Base-by-base conservation (phyloP, 2,329 filamentous ascomycete species). In the Fusarium siculi region DNA sequence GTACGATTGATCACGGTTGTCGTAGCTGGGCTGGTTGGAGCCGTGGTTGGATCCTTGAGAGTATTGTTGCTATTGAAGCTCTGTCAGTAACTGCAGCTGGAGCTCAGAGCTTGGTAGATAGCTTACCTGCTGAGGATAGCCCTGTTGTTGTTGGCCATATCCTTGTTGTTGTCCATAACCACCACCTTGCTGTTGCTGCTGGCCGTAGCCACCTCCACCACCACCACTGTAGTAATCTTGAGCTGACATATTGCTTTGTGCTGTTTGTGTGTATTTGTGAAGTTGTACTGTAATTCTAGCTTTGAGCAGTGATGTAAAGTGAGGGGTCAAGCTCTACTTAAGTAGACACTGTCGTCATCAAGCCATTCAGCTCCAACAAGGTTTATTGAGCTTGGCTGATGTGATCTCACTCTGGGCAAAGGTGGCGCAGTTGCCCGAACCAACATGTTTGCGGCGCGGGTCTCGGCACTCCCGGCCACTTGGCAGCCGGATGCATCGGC, bases 161-260 rank as follows among this genome's bases (percentile, higher is more conserved):
- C 63, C 52, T 30, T 76, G 68, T 9, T 73, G 67, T 4, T 70
- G 67, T 14, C 63, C 63, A 0, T 66, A 66, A 9, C 50, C 50
- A 14, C 63, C 49, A 10, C 63, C 49, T 36, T 71, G 62, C 4
- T 67, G 63, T 37, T 70, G 67, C 18, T 68, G 68, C 34, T 69
- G 64, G 30, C 65, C 36, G 19, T 55, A 28, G 14, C 68, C 55
- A 23, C 73, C 60, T 16, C 70, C 47, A 16, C 64, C 57, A 15
- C 74, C 67, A 15, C 74, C 67, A 15, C 68, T 25, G 56, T 77
- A 77, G 63, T 77, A 77, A 23, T 77, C 75, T 36, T 77, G 72
- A 39, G 75, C 72, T 30, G 75, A 76, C 75, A 77, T 77, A 32
- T n/a, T 37, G 21, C 32, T 66, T 53, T 14, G 23, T 46, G 34